Evolutionary conservation across 140 eudicot genomes (phyloP), one percentile per base, ranked within the genome.

Genomic region (Cichorium intybus): DNA sequence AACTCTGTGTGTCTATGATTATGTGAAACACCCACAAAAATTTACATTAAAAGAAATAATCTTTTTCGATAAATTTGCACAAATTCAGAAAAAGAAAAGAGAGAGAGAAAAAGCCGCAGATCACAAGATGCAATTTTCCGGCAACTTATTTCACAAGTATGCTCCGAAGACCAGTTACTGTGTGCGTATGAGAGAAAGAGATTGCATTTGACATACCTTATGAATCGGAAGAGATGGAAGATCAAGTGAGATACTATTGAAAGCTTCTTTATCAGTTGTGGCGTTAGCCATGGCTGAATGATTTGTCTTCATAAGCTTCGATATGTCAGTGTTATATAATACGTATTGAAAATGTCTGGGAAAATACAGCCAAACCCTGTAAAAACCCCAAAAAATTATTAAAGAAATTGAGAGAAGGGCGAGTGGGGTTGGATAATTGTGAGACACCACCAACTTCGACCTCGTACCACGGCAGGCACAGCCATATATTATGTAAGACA

Each of bases 151-250:
- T 21, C 22, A 39, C 67, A 62, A 41, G 29, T 45, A 62, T 24
- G 26, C 29, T 14, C 31, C 28, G 23, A 1, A 21, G 4, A 14
- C 17, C 16, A 51, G 3, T 23, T 21, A 56, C 47, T 10, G 49
- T 39, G n/a, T 10, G 16, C 5, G 46, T 1, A 10, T 39, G 24
- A 15, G 28, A 29, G 15, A 34, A 29, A 62, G 34, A 54, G 49
- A 62, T 53, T 47, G 68, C 43, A 55, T 64, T 54, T 64, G 57
- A 58, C 71, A 27, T 71, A 81, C 88, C 85, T 75, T 52, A 9
- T 45, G 79, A 58, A 59, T 34, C 34, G 46, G 33, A 58, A 48
- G 56, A 65, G 71, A 58, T 69, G 68, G 74, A 69, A 76, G 56
- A 59, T 56, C 58, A 33, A 70, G 16, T 11, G 81, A 57, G 70